Evolutionary conservation across 148 eudicot species (phyloP), one percentile per base, ranked within the genome.

Genomic region (Rheum nobile): DNA sequence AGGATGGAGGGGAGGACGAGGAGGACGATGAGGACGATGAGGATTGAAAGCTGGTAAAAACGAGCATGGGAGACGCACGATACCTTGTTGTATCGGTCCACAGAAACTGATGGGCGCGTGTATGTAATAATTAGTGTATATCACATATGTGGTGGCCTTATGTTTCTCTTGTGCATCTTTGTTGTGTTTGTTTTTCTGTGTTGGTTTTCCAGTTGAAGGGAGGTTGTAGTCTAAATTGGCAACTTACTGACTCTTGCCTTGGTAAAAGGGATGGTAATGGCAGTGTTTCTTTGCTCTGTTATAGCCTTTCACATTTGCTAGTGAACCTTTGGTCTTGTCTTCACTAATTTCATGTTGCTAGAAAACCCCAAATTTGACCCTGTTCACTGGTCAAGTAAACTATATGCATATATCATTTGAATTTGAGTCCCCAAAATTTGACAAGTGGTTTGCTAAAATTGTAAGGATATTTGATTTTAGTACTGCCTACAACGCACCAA

Each of bases 11-110:
- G 29, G 89, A 81, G 39, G 84, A 76, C 4, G 84, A 80, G 1
- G 87, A 84, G 5, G 86, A 83, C 6, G 85, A 87, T 0, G 86
- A 83, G 6, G 85, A 87, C 0, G 90, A 84, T 14, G 88, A 87
- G 22, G 87, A 84, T 65, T 86, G 78, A 84, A 67, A 29, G 10
- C 70, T 65, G 39, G 50, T 71, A 39, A 38, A 10, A 16, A 21
- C 2, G 32, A 26, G 17, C 73, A 8, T 71, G 31, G 73, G 73
- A 41, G 73, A 26, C 34, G 1, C 44, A n/a, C 26, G 4, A 2
- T 12, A 8, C 28, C 19, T 7, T 44, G 43, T 71, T 44, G 43
- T 71, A 38, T 71, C 48, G 34, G 24, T 71, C 73, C 50, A 6
- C 50, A 22, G 9, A 43, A 41, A 71, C 48, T 71, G 2, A 17